Evolutionary conservation across 441 rosid genomes (phyloP), one percentile per base, ranked within the genome.

Genomic region (Jatropha podagrica): DNA sequence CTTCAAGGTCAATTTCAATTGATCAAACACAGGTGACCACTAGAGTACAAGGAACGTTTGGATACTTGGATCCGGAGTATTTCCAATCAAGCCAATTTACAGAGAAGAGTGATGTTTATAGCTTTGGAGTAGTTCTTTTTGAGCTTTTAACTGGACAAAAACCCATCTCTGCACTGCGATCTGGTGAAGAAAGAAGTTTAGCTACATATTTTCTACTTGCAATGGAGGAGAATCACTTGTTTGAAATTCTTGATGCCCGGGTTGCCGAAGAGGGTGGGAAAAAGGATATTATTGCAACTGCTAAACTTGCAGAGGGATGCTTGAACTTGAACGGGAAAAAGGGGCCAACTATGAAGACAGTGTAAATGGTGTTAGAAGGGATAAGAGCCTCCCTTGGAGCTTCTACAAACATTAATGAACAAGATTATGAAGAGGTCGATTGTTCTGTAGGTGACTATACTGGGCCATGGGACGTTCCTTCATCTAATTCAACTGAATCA

Each of bases 101-200:
- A 6, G 61, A 58, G 13, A 58, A 58, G 61, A 58, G 61, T 3
- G 61, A 56, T 20, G 27, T 56, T 20, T 58, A 58, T 10, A 66
- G 69, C 51, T 44, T 66, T 11, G 54, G 69, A 42, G 69, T 42
- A 10, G 69, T 66, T 18, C 69, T 66, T 18, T 54, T 20, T 1
- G 69, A 66, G 54, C 52, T 66, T 41, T 66, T 66, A 23, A 66
- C 69, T 17, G 54, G 69, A 11, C 49, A 66, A 44, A 66, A 40
- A 20, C 17, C 54, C 14, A 66, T 66, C 2, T 66, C 69, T n/a
- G 7, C 17, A 0, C 0, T 20, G 7, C 49, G 54, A 7, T 42
- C 69, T 0, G 8, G 20, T 42, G 54, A 66, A n/a, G 51, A 10
- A 32, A 66, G 69, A 41, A 66, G 54, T 42, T 44, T 66, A 32